Conservation (phyloP, 2,329 filamentous ascomycete genomes). For the Fusarium goolgardi region DNA sequence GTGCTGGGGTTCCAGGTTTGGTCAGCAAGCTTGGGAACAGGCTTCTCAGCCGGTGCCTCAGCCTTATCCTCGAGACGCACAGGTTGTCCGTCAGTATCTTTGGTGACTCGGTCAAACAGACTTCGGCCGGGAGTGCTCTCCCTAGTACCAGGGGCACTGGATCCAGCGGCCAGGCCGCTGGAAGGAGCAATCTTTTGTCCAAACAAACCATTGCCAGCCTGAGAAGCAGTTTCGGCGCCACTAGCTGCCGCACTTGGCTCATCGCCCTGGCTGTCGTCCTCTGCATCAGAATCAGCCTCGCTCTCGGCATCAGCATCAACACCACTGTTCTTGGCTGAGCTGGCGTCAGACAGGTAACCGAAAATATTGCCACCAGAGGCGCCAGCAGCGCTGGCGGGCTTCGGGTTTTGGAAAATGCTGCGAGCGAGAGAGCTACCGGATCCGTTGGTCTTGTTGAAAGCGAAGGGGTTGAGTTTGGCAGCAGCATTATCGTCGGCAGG, state of each 20-base stretch:
- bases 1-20: no score
- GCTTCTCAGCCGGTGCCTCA: slow-evolving; percentile 41
- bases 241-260: slow-evolving; percentile 58
- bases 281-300: slow-evolving; percentile 58
- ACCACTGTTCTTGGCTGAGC: slow-evolving; percentile 66
- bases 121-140: slow-evolving; percentile 62
- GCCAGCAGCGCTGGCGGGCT: slow-evolving; percentile 46
- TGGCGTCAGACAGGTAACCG: slow-evolving; percentile 67
- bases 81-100: slow-evolving; percentile 62
- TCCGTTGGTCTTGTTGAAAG: slow-evolving; percentile 52
- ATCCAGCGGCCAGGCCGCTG: slow-evolving; percentile 43
- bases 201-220: slow-evolving; percentile 45
- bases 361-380: slow-evolving; percentile 64
- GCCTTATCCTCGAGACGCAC: slow-evolving; percentile 54
- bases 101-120: slow-evolving; percentile 67
- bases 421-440: slow-evolving; percentile 51
- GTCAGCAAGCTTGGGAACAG: slow-evolving; percentile 50
- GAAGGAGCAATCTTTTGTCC: slow-evolving; percentile 49
- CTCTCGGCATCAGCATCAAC: slow-evolving; percentile 61
- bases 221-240: slow-evolving; percentile 55
- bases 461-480: slow-evolving; percentile 51
- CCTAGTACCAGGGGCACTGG: slow-evolving; percentile 56
- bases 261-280: slow-evolving; percentile 57
- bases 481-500: slow-evolving; percentile 43
- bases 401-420: slow-evolving; percentile 58